These are phyloP conservation scores for Candida parachauliodes DNA, from an alignment of 805 yeast species.

Conservation along the genomic window DNA sequence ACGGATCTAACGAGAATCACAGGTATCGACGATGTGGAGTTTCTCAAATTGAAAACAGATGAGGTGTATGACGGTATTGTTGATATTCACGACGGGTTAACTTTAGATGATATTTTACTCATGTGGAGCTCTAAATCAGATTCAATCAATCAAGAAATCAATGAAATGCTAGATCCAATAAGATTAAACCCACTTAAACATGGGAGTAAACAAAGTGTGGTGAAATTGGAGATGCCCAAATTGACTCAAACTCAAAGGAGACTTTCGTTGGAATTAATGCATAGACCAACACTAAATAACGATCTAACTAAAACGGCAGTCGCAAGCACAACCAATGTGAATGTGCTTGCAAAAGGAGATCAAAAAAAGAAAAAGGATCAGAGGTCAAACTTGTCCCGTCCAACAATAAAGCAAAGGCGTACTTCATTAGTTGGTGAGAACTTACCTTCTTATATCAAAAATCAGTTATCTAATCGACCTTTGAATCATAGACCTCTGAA, in stretches of 20 bases:
- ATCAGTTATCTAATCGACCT: conserved; percentile 11
- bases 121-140: conserved; percentile 8
- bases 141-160: conserved; percentile 12
- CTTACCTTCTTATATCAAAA: conserved; percentile 32
- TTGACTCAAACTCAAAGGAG: conserved; percentile 20
- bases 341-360: conserved; percentile 29
- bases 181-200: background rate
- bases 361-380: conserved; percentile 1
- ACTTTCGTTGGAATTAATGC: conserved; percentile 28
- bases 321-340: conserved; percentile 27
- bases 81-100: conserved; percentile 8
- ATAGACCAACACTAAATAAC: conserved; percentile 11
- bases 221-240: conserved; percentile 15
- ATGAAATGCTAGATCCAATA: conserved; percentile 8
- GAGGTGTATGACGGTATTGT: conserved; percentile 17
- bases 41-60: conserved; percentile 19
- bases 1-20: conserved; percentile 11
- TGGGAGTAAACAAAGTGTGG: background rate
- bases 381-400: background rate
- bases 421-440: conserved; percentile 33
- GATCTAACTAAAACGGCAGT: conserved; percentile 27
- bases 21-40: conserved; percentile 14
- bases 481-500: conserved; percentile 8
- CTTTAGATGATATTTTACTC: conserved; percentile 4
- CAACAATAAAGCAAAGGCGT: conserved; percentile 16